phyloP scores from a whole-genome alignment of 305 asterid species.

The Fraxinus latifolia region DNA sequence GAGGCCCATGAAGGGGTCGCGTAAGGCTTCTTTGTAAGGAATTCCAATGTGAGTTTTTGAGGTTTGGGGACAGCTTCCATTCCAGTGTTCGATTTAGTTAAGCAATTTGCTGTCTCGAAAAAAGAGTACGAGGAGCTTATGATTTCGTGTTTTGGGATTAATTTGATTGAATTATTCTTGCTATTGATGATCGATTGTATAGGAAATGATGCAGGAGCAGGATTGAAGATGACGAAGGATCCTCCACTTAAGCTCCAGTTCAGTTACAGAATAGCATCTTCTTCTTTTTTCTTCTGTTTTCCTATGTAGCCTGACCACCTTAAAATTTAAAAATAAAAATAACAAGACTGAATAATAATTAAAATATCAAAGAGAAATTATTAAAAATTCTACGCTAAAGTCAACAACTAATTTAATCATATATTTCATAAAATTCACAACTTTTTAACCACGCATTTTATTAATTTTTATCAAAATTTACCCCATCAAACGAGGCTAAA shows the following conservation, averaged over 20 bases:
- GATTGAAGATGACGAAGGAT: background rate
- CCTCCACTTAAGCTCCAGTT: background rate
- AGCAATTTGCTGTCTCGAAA: conserved; percentile 1
- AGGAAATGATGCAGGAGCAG: conserved; percentile 18
- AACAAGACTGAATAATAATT: background rate
- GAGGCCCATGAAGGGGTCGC: conserved; percentile 80
- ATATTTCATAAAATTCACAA: no score
- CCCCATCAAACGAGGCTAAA: no score
- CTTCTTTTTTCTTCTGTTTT: background rate
- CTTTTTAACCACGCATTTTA: no score
- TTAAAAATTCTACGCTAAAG: no score
- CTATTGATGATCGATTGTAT: conserved; percentile 11
- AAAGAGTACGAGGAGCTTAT: conserved; percentile 16
- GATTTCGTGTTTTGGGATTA: conserved; percentile 1
- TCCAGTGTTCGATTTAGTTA: background rate
- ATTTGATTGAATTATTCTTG: conserved; percentile 11
- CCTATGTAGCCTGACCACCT: background rate
- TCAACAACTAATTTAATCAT: no score
- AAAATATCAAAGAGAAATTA: no score
- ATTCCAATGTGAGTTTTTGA: conserved; percentile 36
- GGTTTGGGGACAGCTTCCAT: conserved; percentile 36
- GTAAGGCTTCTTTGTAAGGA: conserved; percentile 62
- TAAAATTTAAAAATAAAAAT: no score
- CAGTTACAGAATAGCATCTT: conserved; percentile 13
- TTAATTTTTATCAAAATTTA: no score